These are phyloP conservation scores for Dichotomopilus funicola DNA, from an alignment of 2,329 filamentous ascomycete species.

Conservation along the genomic window DNA sequence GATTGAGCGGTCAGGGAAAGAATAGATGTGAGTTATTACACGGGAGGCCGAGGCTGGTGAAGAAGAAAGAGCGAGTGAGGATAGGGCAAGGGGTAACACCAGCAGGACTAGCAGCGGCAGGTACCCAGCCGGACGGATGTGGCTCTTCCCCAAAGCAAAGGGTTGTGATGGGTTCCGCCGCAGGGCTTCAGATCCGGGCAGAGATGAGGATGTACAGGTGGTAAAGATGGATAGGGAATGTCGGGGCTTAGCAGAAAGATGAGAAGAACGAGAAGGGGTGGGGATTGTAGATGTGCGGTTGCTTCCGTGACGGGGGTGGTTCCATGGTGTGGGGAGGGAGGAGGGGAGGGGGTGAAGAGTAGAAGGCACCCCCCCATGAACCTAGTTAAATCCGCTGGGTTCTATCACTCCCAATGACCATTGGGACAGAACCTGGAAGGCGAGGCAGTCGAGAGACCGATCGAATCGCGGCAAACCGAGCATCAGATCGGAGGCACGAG, in stretches of 20 bases:
- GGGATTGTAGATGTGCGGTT: neutral
- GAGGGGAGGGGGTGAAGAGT: neutral
- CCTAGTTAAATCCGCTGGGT: no score
- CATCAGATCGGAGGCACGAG: no score
- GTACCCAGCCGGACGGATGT: neutral
- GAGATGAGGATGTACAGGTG: neutral
- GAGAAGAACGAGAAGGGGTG: neutral
- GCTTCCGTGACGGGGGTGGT: neutral
- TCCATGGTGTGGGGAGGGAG: neutral
- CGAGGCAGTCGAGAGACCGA: no score
- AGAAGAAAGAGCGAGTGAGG: slow-evolving; percentile 9
- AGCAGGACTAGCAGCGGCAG: slow-evolving; percentile 3
- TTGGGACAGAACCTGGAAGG: no score
- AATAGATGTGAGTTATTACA: neutral
- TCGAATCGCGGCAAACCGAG: no score
- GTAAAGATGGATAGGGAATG: neutral
- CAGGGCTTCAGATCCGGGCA: neutral
- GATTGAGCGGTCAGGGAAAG: neutral
- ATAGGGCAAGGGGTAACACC: slow-evolving; percentile 1
- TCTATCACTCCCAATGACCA: no score
- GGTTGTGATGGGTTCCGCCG: neutral
- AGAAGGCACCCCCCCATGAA: neutral
- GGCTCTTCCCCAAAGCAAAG: neutral
- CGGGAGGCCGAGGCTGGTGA: slow-evolving; percentile 3
- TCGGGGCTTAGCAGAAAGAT: neutral